Base-by-base conservation (phyloP, 2,329 filamentous ascomycete genomes). In the Pseudogymnoascus sp. region DNA sequence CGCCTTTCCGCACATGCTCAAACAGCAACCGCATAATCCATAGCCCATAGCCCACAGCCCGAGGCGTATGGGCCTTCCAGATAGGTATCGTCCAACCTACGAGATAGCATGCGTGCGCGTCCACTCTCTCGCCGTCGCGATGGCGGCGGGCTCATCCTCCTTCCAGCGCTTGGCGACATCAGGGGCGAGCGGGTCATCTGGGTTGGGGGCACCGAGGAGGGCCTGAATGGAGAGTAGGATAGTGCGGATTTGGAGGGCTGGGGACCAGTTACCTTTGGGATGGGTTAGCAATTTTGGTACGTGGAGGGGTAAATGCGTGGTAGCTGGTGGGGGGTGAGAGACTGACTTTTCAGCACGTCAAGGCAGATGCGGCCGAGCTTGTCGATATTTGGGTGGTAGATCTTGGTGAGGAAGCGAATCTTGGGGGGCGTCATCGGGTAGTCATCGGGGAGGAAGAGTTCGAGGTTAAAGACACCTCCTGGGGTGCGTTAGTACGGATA, bases 391-490 rank as follows among this genome's bases (percentile, higher is more conserved):
- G 95, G 95, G 76, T 99, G 96, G 78, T 97, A 99, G 76, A 99
- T 97, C 79, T 96, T 97, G 71, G 96, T 99, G 61, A 99, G 82
- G 78, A 99, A 99, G 63, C 95, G 90, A 73, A 99, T 97, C 82
- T 97, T 97, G 53, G 95, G 95, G 62, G 95, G 93, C 35, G 92
- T 96, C 95, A 99, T 99, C 44, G 95, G 95, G 76, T 99, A 99
- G 79, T 99, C 95, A 73, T 99, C 95, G 50, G 96, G 96, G 24
- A 99, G 84, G 76, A 99, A 99, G 19, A 99, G 86, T 77, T 99
- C 95, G 66, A 97, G 88, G 77, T 96, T 93, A 82, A 99, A 99
- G 67, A 96, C 84, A 59, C 96, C 95, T 31, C 72, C 73, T 74
- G 62, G 31, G 13, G 60, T 59, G 35, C 50, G 50, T 63, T 8